Evolutionary conservation across 495 filamentous ascomycete genomes (phyloP).

Genomic region (Penicillium herquei): DNA sequence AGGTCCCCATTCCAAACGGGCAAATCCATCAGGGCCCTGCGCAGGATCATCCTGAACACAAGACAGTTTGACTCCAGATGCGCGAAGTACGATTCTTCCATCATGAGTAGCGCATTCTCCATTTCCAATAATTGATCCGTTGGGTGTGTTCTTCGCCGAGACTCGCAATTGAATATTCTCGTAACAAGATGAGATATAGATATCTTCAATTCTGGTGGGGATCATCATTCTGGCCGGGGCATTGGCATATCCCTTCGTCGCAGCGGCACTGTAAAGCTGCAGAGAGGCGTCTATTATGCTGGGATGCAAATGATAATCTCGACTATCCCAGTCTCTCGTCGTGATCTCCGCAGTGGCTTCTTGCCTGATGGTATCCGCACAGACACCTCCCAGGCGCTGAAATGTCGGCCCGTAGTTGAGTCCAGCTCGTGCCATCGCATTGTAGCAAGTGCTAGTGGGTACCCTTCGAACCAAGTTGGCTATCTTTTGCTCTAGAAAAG

Average conservation of each 20-base stretch:
- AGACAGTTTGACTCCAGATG: conserved; percentile 8
- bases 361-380: background rate
- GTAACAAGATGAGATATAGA: conserved; percentile 17
- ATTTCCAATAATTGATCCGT: conserved; percentile 6
- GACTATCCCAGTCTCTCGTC: conserved; percentile 1
- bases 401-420: conserved; percentile 8
- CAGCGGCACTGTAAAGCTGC: conserved; percentile 11
- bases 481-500: background rate
- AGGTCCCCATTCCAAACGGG: conserved; percentile 14
- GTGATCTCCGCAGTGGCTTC: background rate
- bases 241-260: conserved; percentile 9
- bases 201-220: conserved; percentile 29
- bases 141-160: conserved; percentile 10
- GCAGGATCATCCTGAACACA: conserved; percentile 9
- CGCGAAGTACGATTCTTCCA: conserved; percentile 7
- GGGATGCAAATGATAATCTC: conserved; percentile 18
- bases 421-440: conserved; percentile 2
- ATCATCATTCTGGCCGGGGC: conserved; percentile 8
- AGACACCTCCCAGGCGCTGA: conserved; percentile 1
- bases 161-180: conserved; percentile 3
- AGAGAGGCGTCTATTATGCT: conserved; percentile 21
- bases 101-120: conserved; percentile 3
- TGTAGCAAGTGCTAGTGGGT: background rate
- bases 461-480: background rate
- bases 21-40: background rate